Base-by-base conservation (phyloP, 1,284 basidiomycete species). In the Testicularia cyperi region DNA sequence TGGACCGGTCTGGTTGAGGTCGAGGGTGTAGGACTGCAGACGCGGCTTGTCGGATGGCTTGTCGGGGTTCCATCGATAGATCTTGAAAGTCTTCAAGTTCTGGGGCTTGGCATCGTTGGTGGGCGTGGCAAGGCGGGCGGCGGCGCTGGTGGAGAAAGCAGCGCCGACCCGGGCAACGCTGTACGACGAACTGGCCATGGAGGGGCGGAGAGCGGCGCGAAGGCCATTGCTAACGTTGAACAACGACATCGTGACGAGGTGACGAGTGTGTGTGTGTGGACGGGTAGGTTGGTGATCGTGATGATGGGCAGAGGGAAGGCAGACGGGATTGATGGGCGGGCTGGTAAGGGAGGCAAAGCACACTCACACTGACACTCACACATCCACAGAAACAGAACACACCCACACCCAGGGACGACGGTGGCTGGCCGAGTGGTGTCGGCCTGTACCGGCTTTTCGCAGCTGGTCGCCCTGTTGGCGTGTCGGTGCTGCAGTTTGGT, bases 1-100 rank as follows among this genome's bases (percentile, higher is more conserved):
- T 56, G 94, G 94, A 8, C 94, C 94, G 33, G 88, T 91, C 80
- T 91, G 86, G 80, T 90, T 90, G 44, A 98, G 82, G 80, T 98
- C 92, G 72, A 98, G 84, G 38, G 84, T 85, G 83, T 96, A 98
- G 2, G 86, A 85, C 81, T 97, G 90, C 44, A 98, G 82, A 43
- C 83, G 84, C 3, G 94, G 94, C 80, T 97, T 95, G 80, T 87
- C 86, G 40, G 86, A 84, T 12, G 94, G 94, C 75, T 90, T 85
- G 78, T 97, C 94, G 21, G 94, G 95, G 81, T 97, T 94, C 74
- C 74, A 76, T 29, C 74, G 65, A 65, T 76, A 76, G 49, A 76
- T 75, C 47, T 74, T 73, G 67, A 76, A 73, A 33, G 63, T 41
- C 64, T 76, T 76, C 37, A 70, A 38, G 39, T 74, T 63, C 38